Evolutionary conservation across 2,329 filamentous ascomycete species (phyloP), one percentile per base, ranked within the genome.

Genomic region (Plectosphaerella sp.): DNA sequence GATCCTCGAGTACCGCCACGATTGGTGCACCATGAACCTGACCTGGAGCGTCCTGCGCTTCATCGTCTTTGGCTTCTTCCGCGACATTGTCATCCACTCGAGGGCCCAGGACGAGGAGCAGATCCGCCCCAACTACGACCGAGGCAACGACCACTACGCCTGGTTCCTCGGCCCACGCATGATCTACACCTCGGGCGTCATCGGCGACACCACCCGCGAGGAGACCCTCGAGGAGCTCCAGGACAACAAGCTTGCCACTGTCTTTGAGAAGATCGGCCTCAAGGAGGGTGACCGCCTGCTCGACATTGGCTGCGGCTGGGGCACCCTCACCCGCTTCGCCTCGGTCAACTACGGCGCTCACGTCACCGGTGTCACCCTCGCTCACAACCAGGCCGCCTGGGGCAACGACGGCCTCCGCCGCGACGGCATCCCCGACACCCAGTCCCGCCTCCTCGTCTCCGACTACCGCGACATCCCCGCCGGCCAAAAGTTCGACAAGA

Each of bases 111-210:
- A 97, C 62, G 92, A 97, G 81, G 93, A 97, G 73, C 94, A 97
- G 76, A 92, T 97, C 52, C 91, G 92, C 67, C 91, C 92, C 71
- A 91, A 97, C 78, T 99, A 99, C 73, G 94, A 97, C 80, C 87
- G 91, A 59, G 94, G 94, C 67, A 91, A 99, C 70, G 94, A 97
- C 74, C 96, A 97, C 76, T 99, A 99, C 79, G 88, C 84, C 69
- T 99, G 92, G 91, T 97, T 97, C 82, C 83, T 97, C 58, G 94
- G 94, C 56, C 93, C 93, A 54, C 92, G 93, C 67, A 99, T 97
- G 94, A 91, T 97, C 73, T 97, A 97, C 78, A 99, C 94, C 49
- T 95, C 90, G 48, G 94, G 94, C 64, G 79, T 99, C 64, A 95
- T 99, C 68, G 88, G 88, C 56, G 91, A 97, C 71, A 83, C 89